Evolutionary conservation across 495 filamentous ascomycete species (phyloP).

Genomic region (Ramalina peruviana): DNA sequence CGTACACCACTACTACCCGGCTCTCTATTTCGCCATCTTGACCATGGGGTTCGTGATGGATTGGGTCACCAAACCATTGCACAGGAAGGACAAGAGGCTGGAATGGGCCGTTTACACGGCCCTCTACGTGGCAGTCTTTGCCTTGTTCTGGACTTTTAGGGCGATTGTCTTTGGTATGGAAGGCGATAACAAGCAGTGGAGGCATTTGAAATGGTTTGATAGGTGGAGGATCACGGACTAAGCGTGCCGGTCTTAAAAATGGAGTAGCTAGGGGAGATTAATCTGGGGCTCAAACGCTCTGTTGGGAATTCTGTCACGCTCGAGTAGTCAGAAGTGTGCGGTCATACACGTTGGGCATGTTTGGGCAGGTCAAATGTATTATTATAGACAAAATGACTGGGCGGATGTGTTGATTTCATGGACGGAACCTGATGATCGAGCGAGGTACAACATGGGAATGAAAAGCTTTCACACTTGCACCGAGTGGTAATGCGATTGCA

Average conservation of each 20-base stretch:
- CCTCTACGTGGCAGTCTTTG: constrained; percentile 59
- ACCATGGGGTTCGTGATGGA: constrained; percentile 79
- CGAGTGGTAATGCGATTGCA: too few relatives aligned
- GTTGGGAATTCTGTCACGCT: too few relatives aligned
- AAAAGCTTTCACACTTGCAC: too few relatives aligned
- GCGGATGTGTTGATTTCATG: too few relatives aligned
- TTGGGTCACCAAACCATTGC: constrained; percentile 55
- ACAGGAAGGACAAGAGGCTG: constrained; percentile 37
- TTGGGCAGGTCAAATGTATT: too few relatives aligned
- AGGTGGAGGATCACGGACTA: constrained; percentile 40
- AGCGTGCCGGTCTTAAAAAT: constrained; percentile 1
- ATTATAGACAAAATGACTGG: too few relatives aligned
- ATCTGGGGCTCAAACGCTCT: too few relatives aligned
- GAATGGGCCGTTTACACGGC: constrained; percentile 51
- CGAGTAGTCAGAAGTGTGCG: too few relatives aligned
- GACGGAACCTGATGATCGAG: too few relatives aligned
- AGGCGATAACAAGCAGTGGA: constrained; percentile 68
- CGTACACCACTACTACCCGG: constrained; percentile 98
- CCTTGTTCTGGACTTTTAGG: constrained; percentile 76
- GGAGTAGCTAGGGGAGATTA: not conserved
- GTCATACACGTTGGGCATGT: too few relatives aligned
- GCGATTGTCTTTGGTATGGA: constrained; percentile 97
- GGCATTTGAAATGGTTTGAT: constrained; percentile 82
- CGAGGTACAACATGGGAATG: too few relatives aligned
- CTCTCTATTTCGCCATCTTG: constrained; percentile 94